phyloP scores from a whole-genome alignment of 805 yeast species.

The Kuraishia ogatae region DNA sequence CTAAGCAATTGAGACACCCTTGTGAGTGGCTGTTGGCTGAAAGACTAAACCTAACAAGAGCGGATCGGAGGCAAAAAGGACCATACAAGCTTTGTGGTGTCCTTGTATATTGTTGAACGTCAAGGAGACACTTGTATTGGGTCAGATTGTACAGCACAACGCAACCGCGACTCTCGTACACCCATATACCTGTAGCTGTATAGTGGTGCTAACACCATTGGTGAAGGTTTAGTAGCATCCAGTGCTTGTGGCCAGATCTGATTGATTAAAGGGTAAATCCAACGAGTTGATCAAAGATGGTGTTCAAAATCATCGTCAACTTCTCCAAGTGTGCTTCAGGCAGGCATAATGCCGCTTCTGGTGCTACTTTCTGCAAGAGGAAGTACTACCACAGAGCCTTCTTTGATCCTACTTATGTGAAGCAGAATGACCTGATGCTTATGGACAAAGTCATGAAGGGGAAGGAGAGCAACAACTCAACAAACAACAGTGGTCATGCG shows the following conservation, averaged over 20 bases:
- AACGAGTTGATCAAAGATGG: constrained; percentile 11
- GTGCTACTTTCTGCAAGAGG: not conserved
- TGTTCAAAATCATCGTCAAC: constrained; percentile 19
- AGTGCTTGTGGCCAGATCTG: not conserved
- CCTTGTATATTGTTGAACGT: no score
- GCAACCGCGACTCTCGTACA: no score
- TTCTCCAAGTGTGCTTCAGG: constrained; percentile 13
- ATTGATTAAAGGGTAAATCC: not conserved
- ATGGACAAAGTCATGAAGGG: constrained; percentile 20
- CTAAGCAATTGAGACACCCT: no score
- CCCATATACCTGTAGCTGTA: no score
- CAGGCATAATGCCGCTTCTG: constrained; percentile 4
- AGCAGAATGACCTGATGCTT: constrained; percentile 17
- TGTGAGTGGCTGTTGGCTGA: no score
- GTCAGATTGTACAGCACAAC: no score
- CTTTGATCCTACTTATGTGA: constrained; percentile 25
- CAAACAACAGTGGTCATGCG: constrained; percentile 9
- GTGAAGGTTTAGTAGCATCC: not conserved
- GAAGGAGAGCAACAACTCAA: constrained; percentile 10
- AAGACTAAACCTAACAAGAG: no score
- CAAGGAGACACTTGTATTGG: no score
- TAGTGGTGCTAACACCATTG: no score
- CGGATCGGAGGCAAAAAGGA: no score
- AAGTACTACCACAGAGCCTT: constrained; percentile 16
- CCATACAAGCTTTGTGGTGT: no score